A percentile compares a stretch with the other conserved stretches of the same genome.
These are phyloP conservation scores for Isoetes engelmannii DNA, from an alignment of 83 land plant species.

Conservation along the genomic window DNA sequence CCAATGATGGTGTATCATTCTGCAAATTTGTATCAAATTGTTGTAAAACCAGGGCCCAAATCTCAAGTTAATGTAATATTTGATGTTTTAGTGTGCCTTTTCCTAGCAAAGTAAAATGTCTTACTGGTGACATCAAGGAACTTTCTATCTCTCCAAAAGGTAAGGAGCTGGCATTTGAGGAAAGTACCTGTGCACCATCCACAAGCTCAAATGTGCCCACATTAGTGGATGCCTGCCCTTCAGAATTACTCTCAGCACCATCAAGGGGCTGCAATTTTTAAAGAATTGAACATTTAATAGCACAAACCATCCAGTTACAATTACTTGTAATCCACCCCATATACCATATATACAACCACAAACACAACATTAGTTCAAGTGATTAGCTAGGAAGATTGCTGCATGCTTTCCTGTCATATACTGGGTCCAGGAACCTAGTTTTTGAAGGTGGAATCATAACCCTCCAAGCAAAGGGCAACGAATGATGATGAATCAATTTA, in stretches of 20 bases:
- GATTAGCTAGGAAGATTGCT: too few relatives aligned
- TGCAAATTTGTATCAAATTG: constrained; percentile 28
- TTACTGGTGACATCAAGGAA: constrained; percentile 5
- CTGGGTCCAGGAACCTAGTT: too few relatives aligned
- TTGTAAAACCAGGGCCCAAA: background rate
- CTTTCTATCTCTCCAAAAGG: constrained; percentile 2
- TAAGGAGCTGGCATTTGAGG: background rate
- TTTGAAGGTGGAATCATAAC: too few relatives aligned
- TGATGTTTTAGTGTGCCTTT: background rate
- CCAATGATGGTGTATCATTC: constrained; percentile 55
- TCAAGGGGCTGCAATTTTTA: constrained; percentile 13
- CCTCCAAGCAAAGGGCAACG: too few relatives aligned
- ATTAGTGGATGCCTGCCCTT: constrained; percentile 48
- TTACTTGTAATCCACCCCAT: too few relatives aligned
- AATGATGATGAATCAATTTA: too few relatives aligned
- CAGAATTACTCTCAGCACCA: constrained; percentile 25
- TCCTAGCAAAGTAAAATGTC: constrained; percentile 5
- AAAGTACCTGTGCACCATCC: constrained; percentile 50
- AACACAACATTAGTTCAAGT: too few relatives aligned
- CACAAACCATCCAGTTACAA: too few relatives aligned
- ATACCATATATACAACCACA: too few relatives aligned
- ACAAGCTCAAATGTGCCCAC: constrained; percentile 62
- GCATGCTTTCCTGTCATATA: too few relatives aligned
- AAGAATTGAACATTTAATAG: too few relatives aligned
- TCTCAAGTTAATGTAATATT: background rate